These are phyloP conservation scores for Alternaria brassicicola DNA, from an alignment of 2,329 filamentous ascomycete species.

Conservation along the genomic window DNA sequence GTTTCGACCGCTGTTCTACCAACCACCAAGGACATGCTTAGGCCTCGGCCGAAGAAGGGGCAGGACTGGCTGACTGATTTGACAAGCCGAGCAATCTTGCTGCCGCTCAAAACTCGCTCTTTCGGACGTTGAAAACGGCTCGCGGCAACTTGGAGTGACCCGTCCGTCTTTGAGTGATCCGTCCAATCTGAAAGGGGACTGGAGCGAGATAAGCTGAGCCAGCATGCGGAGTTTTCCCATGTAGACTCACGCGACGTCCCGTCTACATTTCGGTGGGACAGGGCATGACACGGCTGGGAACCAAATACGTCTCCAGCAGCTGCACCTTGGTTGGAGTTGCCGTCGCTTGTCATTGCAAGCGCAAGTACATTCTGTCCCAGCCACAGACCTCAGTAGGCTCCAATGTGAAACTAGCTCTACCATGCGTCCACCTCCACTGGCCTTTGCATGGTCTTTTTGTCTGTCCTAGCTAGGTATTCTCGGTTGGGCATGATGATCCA, in stretches of 20 bases:
- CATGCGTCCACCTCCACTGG: neutral
- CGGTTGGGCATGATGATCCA: slow-evolving; percentile 1
- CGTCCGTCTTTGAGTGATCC: slow-evolving; percentile 10
- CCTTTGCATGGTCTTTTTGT: neutral
- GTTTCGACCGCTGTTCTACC: slow-evolving; percentile 10
- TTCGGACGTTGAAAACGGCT: slow-evolving; percentile 26
- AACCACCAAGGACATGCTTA: neutral
- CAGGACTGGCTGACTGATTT: neutral
- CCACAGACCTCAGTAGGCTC: slow-evolving; percentile 7
- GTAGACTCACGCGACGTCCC: neutral
- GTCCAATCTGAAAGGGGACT: slow-evolving; percentile 13
- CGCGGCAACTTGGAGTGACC: slow-evolving; percentile 18
- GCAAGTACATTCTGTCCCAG: slow-evolving; percentile 14
- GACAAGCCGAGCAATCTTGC: slow-evolving; percentile 20
- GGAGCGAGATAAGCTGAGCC: neutral
- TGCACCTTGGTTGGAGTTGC: neutral
- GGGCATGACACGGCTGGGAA: neutral
- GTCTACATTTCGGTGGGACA: neutral
- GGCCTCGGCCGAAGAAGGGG: slow-evolving; percentile 33
- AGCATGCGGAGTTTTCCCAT: neutral
- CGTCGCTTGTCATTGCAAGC: slow-evolving; percentile 7
- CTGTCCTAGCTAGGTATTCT: neutral
- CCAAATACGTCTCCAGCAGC: neutral
- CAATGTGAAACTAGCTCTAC: neutral
- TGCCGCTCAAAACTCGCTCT: slow-evolving; percentile 6